These are phyloP conservation scores for Poronia punctata DNA, from an alignment of 495 filamentous ascomycete species.

Conservation along the genomic window DNA sequence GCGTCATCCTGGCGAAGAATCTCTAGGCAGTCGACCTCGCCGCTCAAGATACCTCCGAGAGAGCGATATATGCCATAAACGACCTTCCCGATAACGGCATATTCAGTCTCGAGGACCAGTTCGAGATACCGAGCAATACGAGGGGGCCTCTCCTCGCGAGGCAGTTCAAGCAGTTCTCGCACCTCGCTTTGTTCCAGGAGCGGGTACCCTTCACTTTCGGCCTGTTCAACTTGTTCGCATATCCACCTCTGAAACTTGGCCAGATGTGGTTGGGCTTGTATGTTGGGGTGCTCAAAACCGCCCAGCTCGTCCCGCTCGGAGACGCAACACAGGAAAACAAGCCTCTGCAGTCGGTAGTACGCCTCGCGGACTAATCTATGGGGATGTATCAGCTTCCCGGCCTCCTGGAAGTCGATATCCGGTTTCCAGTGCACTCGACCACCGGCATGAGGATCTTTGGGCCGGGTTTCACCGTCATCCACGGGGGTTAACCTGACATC, in stretches of 20 bases:
- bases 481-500: conserved; percentile 7
- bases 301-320: background rate
- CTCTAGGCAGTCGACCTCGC: conserved; percentile 17
- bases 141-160: background rate
- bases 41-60: conserved; percentile 15
- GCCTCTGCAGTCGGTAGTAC: background rate
- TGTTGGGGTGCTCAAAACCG: background rate
- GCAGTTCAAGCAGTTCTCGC: conserved; percentile 1
- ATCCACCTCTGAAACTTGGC: conserved; percentile 22
- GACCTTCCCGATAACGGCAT: conserved; percentile 4
- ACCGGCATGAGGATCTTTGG: conserved; percentile 5
- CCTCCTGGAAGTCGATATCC: conserved; percentile 13
- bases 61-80: conserved; percentile 16
- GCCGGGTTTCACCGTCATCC: background rate
- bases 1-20: conserved; percentile 22
- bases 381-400: background rate
- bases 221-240: conserved; percentile 3
- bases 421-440: conserved; percentile 8
- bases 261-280: conserved; percentile 10
- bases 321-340: conserved; percentile 1
- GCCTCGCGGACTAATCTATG: background rate
- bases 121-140: conserved; percentile 6
- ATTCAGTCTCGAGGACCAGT: conserved; percentile 6
- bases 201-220: conserved; percentile 5
- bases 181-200: conserved; percentile 6